These are phyloP conservation scores for Bruguiera parviflora DNA, from an alignment of 345 rosid genomes.

Conservation along the genomic window DNA sequence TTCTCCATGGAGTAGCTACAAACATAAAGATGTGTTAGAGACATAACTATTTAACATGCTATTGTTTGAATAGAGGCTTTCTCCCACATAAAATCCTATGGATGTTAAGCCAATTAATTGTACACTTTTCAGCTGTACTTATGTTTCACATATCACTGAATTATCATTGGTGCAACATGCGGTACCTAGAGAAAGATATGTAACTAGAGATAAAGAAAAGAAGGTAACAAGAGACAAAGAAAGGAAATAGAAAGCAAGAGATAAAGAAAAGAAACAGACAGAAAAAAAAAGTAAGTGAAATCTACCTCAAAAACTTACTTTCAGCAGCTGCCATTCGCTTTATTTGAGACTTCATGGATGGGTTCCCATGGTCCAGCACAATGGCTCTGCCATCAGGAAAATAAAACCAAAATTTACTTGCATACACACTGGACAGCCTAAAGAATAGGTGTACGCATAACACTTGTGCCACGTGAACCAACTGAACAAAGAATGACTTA, in stretches of 20 bases:
- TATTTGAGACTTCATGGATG: constrained; percentile 61
- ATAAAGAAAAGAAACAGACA: neutral
- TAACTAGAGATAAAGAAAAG: neutral
- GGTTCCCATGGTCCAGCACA: constrained; percentile 78
- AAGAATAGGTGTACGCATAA: neutral
- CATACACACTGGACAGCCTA: neutral
- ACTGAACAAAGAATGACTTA: neutral
- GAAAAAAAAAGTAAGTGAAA: neutral
- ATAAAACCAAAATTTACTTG: constrained; percentile 2
- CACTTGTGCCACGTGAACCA: neutral
- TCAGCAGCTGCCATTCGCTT: constrained; percentile 77
- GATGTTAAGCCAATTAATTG: too few species aligned
- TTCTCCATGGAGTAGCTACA: constrained; percentile 77
- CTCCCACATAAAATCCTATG: too few species aligned
- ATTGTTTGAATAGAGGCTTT: too few species aligned
- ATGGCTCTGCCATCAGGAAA: constrained; percentile 67
- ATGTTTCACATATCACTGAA: too few species aligned
- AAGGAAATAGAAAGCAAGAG: neutral
- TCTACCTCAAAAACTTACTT: constrained; percentile 46
- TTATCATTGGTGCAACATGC: too few species aligned
- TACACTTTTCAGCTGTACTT: too few species aligned
- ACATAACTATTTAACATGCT: too few species aligned
- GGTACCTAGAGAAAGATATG: too few species aligned
- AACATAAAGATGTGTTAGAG: constrained; percentile 5
- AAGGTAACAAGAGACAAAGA: neutral